A percentile compares a stretch with the other conserved stretches of the same genome.
Conservation (phyloP, 768 basidiomycete genomes). For the Stropharia rugosoannulata region DNA sequence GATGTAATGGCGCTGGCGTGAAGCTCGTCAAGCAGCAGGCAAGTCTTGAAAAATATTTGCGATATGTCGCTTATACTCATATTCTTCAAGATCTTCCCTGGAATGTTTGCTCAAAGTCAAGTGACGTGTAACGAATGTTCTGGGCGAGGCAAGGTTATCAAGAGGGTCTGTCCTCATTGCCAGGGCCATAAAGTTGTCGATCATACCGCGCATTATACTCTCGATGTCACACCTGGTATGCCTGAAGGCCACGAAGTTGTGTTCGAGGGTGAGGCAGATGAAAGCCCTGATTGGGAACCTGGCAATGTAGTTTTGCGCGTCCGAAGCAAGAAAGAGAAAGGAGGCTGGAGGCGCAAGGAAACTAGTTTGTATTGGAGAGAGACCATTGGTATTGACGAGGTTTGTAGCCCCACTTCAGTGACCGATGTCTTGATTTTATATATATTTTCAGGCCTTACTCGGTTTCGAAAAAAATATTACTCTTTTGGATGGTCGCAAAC, state of each 20-base stretch:
- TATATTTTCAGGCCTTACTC: constrained; percentile 70
- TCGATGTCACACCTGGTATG: constrained; percentile 85
- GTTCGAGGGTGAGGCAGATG: constrained; percentile 96
- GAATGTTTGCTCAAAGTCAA: constrained; percentile 92
- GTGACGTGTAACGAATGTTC: constrained; percentile 80
- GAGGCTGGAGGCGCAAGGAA: constrained; percentile 89
- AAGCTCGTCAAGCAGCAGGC: constrained; percentile 84
- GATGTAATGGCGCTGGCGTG: constrained; percentile 84
- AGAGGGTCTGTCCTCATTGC: constrained; percentile 80
- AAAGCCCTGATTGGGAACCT: constrained; percentile 93
- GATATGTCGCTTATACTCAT: neutral
- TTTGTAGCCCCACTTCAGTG: constrained; percentile 23
- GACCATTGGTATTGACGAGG: constrained; percentile 90
- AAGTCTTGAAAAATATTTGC: neutral
- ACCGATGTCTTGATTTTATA: neutral
- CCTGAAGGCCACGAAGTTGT: constrained; percentile 92
- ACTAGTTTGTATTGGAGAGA: constrained; percentile 90
- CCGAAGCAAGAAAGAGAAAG: constrained; percentile 71
- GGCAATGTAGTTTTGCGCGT: constrained; percentile 92
- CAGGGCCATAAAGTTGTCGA: constrained; percentile 79
- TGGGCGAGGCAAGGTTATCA: constrained; percentile 81
- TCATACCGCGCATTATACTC: constrained; percentile 76
- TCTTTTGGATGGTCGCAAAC: constrained; percentile 84
- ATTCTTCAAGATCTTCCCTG: constrained; percentile 75
- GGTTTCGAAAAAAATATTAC: constrained; percentile 94